A percentile compares a stretch with the other conserved stretches of the same genome.
Evolutionary conservation across 176 grass and related monocot genomes (phyloP).

Genomic region (Triticum dicoccoides): DNA sequence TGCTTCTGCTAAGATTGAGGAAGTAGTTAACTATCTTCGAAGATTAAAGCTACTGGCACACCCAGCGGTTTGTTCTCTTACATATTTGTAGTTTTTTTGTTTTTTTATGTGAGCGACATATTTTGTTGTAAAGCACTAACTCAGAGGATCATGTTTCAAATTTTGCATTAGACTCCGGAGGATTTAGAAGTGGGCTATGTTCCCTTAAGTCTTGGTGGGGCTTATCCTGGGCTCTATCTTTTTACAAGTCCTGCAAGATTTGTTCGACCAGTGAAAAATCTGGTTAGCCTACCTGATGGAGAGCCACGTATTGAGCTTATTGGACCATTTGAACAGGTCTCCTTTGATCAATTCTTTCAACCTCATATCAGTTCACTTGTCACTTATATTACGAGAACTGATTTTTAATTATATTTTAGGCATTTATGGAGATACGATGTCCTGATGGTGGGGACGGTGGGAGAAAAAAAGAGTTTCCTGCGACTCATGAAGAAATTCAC

Average conservation of each 20-base stretch:
- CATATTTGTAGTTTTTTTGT: neutral
- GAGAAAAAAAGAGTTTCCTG: constrained; percentile 62
- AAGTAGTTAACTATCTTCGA: constrained; percentile 69
- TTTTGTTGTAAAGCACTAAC: constrained; percentile 13
- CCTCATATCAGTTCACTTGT: constrained; percentile 22
- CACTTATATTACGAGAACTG: constrained; percentile 18
- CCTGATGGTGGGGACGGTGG: constrained; percentile 90
- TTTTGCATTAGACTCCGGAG: constrained; percentile 64
- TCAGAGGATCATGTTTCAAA: neutral
- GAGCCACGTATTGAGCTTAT: constrained; percentile 77
- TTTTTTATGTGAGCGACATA: neutral
- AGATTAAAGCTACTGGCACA: constrained; percentile 61
- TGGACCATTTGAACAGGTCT: constrained; percentile 96
- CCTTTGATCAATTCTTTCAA: neutral
- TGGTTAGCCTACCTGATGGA: constrained; percentile 40
- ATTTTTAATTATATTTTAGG: constrained; percentile 43
- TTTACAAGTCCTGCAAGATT: constrained; percentile 86
- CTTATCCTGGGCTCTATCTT: constrained; percentile 94
- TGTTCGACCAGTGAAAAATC: constrained; percentile 77
- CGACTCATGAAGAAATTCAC: constrained; percentile 97
- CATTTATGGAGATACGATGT: constrained; percentile 98
- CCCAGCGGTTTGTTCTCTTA: constrained; percentile 38
- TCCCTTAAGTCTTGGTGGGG: constrained; percentile 75
- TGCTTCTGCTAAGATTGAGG: constrained; percentile 52
- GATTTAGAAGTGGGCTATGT: constrained; percentile 96